phyloP scores from a whole-genome alignment of 306 rosid genomes.

The Arachis stenosperma region DNA sequence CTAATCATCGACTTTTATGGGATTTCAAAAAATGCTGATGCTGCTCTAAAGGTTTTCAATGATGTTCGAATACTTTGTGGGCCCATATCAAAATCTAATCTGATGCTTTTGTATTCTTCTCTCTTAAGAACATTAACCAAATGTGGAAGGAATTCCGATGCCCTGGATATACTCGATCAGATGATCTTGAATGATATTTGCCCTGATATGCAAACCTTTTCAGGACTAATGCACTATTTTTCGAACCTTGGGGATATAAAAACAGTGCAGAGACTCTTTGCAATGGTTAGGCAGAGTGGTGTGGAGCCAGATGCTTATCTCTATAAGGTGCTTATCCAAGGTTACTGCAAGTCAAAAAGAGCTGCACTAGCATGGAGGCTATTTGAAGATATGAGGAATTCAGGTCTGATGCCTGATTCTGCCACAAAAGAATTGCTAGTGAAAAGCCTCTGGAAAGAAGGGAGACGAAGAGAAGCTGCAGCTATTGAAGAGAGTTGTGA shows the following conservation, averaged over 20 bases:
- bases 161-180: constrained; percentile 72
- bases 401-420: constrained; percentile 60
- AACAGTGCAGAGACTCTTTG: constrained; percentile 72
- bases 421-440: constrained; percentile 81
- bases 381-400: constrained; percentile 73
- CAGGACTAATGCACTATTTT: constrained; percentile 76
- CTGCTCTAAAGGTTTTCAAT: constrained; percentile 76
- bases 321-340: constrained; percentile 71
- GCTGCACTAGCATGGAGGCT: constrained; percentile 75
- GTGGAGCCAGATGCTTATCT: constrained; percentile 69
- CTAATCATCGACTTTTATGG: constrained; percentile 78
- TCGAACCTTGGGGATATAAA: constrained; percentile 64
- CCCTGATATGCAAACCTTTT: constrained; percentile 79
- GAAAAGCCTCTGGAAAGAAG: constrained; percentile 87
- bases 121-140: constrained; percentile 72
- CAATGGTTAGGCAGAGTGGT: constrained; percentile 72
- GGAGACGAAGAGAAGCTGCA: constrained; percentile 81
- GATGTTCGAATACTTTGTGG: constrained; percentile 61
- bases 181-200: constrained; percentile 64
- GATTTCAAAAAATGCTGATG: constrained; percentile 73
- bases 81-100: constrained; percentile 58
- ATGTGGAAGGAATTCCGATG: constrained; percentile 63
- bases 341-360: constrained; percentile 77
- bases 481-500: constrained; percentile 68
- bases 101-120: constrained; percentile 77